A percentile compares a stretch with the other conserved stretches of the same genome.
Evolutionary conservation across 306 rosid genomes (phyloP).

Genomic region (Rubus parviflorus): DNA sequence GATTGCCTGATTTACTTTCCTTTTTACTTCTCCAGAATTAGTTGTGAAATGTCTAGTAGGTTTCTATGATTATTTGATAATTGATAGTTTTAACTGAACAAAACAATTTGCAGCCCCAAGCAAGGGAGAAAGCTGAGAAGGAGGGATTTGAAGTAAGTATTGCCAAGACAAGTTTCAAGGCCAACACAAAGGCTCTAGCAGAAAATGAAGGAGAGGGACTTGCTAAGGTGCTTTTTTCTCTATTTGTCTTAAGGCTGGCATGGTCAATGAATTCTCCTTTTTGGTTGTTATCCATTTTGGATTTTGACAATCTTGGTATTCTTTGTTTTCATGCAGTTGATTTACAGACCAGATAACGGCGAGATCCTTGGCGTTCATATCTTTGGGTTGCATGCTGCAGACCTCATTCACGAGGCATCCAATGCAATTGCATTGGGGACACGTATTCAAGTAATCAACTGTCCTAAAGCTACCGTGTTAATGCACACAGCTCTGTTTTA

Average conservation of each 20-base stretch:
- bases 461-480: background rate
- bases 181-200: constrained; percentile 95
- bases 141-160: constrained; percentile 90
- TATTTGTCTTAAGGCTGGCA: background rate
- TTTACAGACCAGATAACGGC: constrained; percentile 97
- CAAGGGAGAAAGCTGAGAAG: constrained; percentile 79
- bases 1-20: background rate
- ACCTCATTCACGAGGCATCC: constrained; percentile 98
- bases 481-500: background rate
- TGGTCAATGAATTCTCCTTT: constrained; percentile 3
- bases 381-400: constrained; percentile 99
- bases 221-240: constrained; percentile 63
- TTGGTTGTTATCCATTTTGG: background rate
- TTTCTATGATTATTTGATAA: background rate
- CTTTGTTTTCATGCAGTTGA: constrained; percentile 55
- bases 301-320: constrained; percentile 4
- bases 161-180: constrained; percentile 96
- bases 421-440: constrained; percentile 91
- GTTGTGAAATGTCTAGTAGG: background rate
- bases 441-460: constrained; percentile 63
- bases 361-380: constrained; percentile 97
- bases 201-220: constrained; percentile 99
- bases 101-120: constrained; percentile 76
- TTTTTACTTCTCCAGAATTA: background rate
- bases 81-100: constrained; percentile 19